Percentiles rank a stretch among this genome's conserved stretches.
These are phyloP conservation scores for Manihot esculenta DNA, from an alignment of 441 rosid species.

Conservation along the genomic window DNA sequence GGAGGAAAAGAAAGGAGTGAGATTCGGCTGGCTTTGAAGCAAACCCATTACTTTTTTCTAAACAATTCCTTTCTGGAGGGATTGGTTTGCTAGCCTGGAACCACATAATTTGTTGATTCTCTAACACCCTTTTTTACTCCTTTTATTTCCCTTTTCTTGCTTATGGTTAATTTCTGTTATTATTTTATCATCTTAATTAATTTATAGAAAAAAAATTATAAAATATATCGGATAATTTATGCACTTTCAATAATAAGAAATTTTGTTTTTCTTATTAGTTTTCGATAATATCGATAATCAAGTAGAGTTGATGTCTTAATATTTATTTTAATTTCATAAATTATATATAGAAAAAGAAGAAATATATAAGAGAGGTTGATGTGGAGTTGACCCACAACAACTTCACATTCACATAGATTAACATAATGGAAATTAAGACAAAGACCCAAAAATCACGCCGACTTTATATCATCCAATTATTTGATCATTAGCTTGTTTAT, in stretches of 20 bases:
- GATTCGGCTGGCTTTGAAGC: constrained; percentile 81
- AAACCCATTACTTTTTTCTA: constrained; percentile 66
- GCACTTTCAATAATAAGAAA: too few species aligned
- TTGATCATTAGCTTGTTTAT: not conserved
- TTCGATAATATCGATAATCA: too few species aligned
- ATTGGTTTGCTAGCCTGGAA: constrained; percentile 90
- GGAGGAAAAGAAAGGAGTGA: constrained; percentile 45
- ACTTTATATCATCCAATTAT: not conserved
- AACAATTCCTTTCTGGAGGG: constrained; percentile 64
- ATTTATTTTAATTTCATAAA: too few species aligned
- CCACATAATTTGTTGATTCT: constrained; percentile 41
- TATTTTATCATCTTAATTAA: not conserved
- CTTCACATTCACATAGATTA: not conserved
- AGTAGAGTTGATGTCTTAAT: too few species aligned
- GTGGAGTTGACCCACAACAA: not conserved
- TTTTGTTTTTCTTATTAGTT: too few species aligned
- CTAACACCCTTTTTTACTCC: not conserved
- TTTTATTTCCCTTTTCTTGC: constrained; percentile 15
- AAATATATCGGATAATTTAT: too few species aligned
- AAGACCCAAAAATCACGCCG: too few species aligned
- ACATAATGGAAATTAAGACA: too few species aligned
- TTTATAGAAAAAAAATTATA: too few species aligned
- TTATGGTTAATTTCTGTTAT: not conserved
- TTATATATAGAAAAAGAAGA: too few species aligned
- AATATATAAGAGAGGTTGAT: too few species aligned